Conservation (phyloP, 1,139 yeast species). For the Hanseniaspora gamundiae region DNA sequence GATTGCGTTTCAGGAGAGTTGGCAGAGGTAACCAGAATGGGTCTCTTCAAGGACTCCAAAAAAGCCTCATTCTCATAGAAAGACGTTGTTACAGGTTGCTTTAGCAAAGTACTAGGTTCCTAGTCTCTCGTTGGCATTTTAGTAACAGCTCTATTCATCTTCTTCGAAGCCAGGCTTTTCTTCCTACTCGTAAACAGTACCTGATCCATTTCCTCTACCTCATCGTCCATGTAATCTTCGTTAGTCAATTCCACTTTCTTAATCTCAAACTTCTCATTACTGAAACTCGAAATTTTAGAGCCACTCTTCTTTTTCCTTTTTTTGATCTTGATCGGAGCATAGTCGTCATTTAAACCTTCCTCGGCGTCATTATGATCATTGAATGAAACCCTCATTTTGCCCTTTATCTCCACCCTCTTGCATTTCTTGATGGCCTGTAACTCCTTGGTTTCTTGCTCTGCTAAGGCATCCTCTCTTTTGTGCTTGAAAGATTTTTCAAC, state of each 20-base stretch:
- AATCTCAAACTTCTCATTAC: conserved; percentile 10
- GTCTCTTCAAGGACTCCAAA: conserved; percentile 30
- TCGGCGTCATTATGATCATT: conserved; percentile 15
- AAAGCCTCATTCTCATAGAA: conserved; percentile 28
- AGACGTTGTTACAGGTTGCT: conserved; percentile 10
- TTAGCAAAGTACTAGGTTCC: too few relatives aligned
- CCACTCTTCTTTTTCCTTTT: conserved; percentile 15
- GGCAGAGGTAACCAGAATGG: conserved; percentile 7
- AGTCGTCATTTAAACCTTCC: conserved; percentile 14
- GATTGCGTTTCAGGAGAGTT: conserved; percentile 8
- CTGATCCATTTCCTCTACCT: conserved; percentile 33
- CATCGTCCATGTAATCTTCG: conserved; percentile 35
- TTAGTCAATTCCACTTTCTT: conserved; percentile 28
- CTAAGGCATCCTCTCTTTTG: conserved; percentile 13
- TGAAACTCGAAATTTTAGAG: background rate
- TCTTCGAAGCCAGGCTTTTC: too few relatives aligned
- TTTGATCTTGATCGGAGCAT: conserved; percentile 20
- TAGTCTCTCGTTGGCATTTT: too few relatives aligned
- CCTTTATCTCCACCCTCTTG: background rate
- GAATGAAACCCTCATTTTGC: background rate
- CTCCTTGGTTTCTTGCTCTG: background rate
- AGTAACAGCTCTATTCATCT: too few relatives aligned
- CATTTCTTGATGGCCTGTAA: background rate
- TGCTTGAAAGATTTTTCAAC: conserved; percentile 5
- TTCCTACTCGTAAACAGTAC: conserved; percentile 28